phyloP scores from a whole-genome alignment of 805 yeast species.

The Barnettozyma salicaria region DNA sequence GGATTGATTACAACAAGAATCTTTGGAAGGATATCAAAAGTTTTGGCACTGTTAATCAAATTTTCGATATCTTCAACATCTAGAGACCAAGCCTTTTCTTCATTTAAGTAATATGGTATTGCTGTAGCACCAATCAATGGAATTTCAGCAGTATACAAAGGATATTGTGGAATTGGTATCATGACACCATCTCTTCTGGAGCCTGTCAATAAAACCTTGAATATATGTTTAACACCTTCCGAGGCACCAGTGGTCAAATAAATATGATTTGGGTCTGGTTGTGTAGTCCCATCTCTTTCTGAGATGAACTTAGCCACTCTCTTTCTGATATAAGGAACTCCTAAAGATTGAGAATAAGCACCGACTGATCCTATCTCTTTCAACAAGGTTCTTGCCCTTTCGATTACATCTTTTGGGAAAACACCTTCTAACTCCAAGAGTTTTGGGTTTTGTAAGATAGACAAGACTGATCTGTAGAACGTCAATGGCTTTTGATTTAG shows the following conservation, averaged over 20 bases:
- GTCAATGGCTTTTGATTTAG: slow-evolving; percentile 90
- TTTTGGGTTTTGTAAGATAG: slow-evolving; percentile 81
- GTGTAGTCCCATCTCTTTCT: slow-evolving; percentile 72
- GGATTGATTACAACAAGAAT: slow-evolving; percentile 93
- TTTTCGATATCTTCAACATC: slow-evolving; percentile 57
- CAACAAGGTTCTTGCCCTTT: slow-evolving; percentile 61
- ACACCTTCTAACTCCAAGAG: slow-evolving; percentile 37
- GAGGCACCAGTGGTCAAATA: slow-evolving; percentile 94
- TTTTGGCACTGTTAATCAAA: slow-evolving; percentile 42
- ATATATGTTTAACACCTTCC: slow-evolving; percentile 76
- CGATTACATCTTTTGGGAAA: slow-evolving; percentile 61
- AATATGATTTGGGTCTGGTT: slow-evolving; percentile 56
- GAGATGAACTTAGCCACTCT: slow-evolving; percentile 78
- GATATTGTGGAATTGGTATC: slow-evolving; percentile 98
- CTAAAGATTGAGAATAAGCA: slow-evolving; percentile 93
- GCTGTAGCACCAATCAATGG: slow-evolving; percentile 79
- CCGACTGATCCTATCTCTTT: slow-evolving; percentile 76
- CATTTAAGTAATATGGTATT: slow-evolving; percentile 82
- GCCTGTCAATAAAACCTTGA: slow-evolving; percentile 65
- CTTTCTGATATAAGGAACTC: slow-evolving; percentile 64
- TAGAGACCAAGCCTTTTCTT: slow-evolving; percentile 77
- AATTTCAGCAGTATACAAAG: slow-evolving; percentile 91
- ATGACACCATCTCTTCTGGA: slow-evolving; percentile 62
- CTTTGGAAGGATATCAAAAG: slow-evolving; percentile 56
- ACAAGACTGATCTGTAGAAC: slow-evolving; percentile 88